Evolutionary conservation across 192 early-diverging fungal species (phyloP).

Genomic region (Coemansia sp.): DNA sequence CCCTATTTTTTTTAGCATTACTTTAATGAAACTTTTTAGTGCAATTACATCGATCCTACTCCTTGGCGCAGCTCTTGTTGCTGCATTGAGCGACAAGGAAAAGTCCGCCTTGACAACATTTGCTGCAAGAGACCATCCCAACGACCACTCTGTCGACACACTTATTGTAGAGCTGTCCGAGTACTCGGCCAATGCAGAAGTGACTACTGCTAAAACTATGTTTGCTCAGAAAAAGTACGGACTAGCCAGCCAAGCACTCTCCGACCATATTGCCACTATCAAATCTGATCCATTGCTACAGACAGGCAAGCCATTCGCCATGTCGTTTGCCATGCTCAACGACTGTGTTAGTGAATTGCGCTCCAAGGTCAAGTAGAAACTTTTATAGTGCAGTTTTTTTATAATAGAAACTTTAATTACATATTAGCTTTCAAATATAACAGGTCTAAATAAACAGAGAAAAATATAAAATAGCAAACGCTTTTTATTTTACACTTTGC

Average conservation of each 20-base stretch:
- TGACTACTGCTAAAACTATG: slow-evolving; percentile 9
- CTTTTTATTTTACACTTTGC: background rate
- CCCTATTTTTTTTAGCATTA: background rate
- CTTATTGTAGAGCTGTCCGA: slow-evolving; percentile 25
- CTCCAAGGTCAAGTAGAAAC: slow-evolving; percentile 9
- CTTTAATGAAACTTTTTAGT: slow-evolving; percentile 1
- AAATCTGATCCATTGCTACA: slow-evolving; percentile 36
- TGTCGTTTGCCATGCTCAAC: slow-evolving; percentile 29
- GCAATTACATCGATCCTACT: background rate
- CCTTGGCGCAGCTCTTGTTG: slow-evolving; percentile 10
- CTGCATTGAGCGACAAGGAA: slow-evolving; percentile 28
- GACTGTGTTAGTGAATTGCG: slow-evolving; percentile 26
- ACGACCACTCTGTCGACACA: slow-evolving; percentile 5
- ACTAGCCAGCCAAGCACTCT: slow-evolving; percentile 10
- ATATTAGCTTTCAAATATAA: background rate
- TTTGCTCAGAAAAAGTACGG: slow-evolving; percentile 26
- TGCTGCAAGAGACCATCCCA: slow-evolving; percentile 18
- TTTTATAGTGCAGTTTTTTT: background rate
- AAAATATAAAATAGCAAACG: background rate
- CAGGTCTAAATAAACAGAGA: background rate
- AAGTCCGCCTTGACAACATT: slow-evolving; percentile 22
- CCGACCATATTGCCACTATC: slow-evolving; percentile 12
- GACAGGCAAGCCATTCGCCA: slow-evolving; percentile 16
- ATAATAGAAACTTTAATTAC: background rate
- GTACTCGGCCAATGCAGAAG: slow-evolving; percentile 24